Evolutionary conservation across 2,329 filamentous ascomycete species (phyloP), one percentile per base, ranked within the genome.

Genomic region (Dactylella cylindrospora): DNA sequence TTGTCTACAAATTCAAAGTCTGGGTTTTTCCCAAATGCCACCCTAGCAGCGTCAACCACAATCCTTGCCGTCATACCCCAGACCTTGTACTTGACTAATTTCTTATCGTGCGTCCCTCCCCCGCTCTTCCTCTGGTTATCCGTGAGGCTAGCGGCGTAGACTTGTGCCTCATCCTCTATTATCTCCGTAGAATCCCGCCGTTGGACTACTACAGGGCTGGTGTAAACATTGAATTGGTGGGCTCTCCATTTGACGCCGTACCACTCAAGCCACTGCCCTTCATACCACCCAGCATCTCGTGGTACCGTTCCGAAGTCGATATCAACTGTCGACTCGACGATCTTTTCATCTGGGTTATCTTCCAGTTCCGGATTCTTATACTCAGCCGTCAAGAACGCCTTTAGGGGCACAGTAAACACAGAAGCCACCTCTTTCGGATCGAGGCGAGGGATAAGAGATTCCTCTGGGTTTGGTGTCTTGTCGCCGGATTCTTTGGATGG

Each of bases 51-150:
- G 74, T 97, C 91, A 3, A 96, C 88, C 50, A 96, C 72, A 50
- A 97, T 91, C 46, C 89, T 78, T 2, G 89, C 91, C 47, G 91
- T 97, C 88, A 97, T 91, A 12, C 91, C 91, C 80, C 90, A 96
- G 3, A 97, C 90, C 67, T 86, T 84, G 74, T 93, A 95, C 29
- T 86, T 62, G 2, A 62, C 44, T 44, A 62, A 41, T 20, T 54
- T 62, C 49, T 54, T 62, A 26, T 62, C 53, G 31, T 54, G 43
- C 2, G 49, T 57, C 3, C 61, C 54, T 3, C 60, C 54, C 23
- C 54, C 50, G 26, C 38, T 75, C 76, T 65, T 79, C 76, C 54
- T 80, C 75, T 12, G 79, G 68, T 72, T 69, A 59, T 76, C 74
- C 2, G 72, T 73, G 39, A 76, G 69, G 33, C 75, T 72, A 47